Conservation (phyloP, 805 yeast species). For the Yarrowia porcina region DNA sequence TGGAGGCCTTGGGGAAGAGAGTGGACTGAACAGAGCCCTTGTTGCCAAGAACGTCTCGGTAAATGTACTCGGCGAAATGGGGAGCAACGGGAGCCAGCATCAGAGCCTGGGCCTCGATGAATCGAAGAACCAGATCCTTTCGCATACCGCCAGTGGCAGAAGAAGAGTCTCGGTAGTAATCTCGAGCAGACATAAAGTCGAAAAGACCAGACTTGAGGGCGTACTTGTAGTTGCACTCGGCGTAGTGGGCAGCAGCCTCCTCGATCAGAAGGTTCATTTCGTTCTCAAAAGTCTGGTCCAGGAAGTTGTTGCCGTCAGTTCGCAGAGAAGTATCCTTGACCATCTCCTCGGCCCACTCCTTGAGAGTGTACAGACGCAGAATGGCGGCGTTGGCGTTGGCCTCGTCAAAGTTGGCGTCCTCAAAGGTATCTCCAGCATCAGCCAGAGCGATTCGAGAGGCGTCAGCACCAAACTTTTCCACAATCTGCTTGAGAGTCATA, state of each 20-base stretch:
- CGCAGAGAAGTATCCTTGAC: constrained; percentile 55
- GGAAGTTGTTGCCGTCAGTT: constrained; percentile 57
- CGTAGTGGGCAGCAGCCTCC: constrained; percentile 68
- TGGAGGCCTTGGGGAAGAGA: constrained; percentile 71
- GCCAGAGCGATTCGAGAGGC: constrained; percentile 96
- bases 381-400: constrained; percentile 96
- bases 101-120: constrained; percentile 82
- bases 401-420: constrained; percentile 98
- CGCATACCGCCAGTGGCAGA: constrained; percentile 59
- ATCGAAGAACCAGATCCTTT: constrained; percentile 71
- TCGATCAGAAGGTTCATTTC: constrained; percentile 84
- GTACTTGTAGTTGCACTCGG: constrained; percentile 71
- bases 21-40: constrained; percentile 67
- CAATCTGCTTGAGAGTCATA: constrained; percentile 80
- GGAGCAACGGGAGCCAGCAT: constrained; percentile 91
- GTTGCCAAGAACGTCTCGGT: constrained; percentile 74
- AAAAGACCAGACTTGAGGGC: constrained; percentile 90
- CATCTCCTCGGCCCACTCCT: constrained; percentile 91
- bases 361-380: constrained; percentile 83
- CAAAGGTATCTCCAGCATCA: constrained; percentile 96
- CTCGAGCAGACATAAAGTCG: constrained; percentile 93
- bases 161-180: constrained; percentile 85
- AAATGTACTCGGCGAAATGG: constrained; percentile 87
- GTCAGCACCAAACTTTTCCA: constrained; percentile 92
- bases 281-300: constrained; percentile 86